A percentile compares a stretch with the other conserved stretches of the same genome.
phyloP scores from a whole-genome alignment of 768 basidiomycete genomes.

The Coprinopsis strossmayeri region DNA sequence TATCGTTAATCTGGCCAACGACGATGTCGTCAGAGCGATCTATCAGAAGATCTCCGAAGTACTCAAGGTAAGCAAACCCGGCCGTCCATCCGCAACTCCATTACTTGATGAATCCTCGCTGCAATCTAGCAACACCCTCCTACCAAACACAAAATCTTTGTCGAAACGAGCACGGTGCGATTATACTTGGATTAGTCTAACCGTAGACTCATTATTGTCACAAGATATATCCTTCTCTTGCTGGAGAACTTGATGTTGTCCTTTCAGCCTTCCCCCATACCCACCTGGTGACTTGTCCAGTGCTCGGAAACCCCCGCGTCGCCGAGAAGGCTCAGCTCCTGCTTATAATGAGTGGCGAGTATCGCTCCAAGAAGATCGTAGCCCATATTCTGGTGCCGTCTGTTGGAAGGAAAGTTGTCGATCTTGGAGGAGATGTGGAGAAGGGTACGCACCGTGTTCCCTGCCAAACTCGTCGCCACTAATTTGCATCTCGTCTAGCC shows the following conservation, averaged over 20 bases:
- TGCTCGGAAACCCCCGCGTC: conserved; percentile 65
- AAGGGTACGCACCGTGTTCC: conserved; percentile 40
- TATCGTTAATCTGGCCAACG: conserved; percentile 67
- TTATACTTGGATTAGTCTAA: too few relatives aligned
- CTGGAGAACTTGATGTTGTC: conserved; percentile 67
- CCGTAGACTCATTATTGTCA: too few relatives aligned
- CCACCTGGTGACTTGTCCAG: conserved; percentile 68
- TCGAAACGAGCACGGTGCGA: conserved; percentile 81
- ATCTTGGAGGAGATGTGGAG: conserved; percentile 82
- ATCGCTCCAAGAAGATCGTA: conserved; percentile 73
- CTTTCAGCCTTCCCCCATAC: conserved; percentile 52
- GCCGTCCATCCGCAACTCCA: too few relatives aligned
- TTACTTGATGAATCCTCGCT: conserved; percentile 2
- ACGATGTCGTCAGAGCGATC: conserved; percentile 58
- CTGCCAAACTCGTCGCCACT: not conserved
- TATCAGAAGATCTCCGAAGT: conserved; percentile 56
- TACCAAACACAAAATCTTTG: conserved; percentile 62
- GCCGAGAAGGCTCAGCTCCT: conserved; percentile 64
- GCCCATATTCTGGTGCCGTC: conserved; percentile 75
- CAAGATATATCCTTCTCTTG: conserved; percentile 50
- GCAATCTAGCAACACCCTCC: conserved; percentile 32
- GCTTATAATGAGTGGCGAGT: conserved; percentile 76
- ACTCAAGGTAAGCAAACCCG: conserved; percentile 43
- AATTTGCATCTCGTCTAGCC: conserved; percentile 28
- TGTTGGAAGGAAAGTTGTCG: conserved; percentile 69